Conservation (phyloP, 129 eudicot species). For the Artemisia argyi region DNA sequence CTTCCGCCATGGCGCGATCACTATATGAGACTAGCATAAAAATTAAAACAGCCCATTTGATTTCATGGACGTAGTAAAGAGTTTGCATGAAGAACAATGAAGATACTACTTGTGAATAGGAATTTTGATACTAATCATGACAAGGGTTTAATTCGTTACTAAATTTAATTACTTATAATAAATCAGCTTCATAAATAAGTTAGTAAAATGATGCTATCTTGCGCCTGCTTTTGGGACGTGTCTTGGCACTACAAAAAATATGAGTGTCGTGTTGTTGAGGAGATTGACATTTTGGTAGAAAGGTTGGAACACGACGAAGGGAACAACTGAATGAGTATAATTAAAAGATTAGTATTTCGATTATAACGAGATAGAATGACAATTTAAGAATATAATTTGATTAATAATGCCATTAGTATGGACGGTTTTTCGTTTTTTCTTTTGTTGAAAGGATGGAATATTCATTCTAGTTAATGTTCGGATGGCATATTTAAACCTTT, state of each 20-base stretch:
- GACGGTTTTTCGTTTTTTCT: slow-evolving; percentile 32
- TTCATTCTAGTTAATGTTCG: too few species aligned
- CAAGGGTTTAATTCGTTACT: slow-evolving; percentile 9
- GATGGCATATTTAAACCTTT: too few species aligned
- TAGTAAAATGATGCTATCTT: slow-evolving; percentile 4
- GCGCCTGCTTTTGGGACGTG: slow-evolving; percentile 13
- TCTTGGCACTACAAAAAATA: not conserved
- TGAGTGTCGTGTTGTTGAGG: slow-evolving; percentile 16
- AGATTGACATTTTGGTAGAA: slow-evolving; percentile 25
- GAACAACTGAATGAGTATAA: slow-evolving; percentile 1
- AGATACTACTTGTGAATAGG: not conserved
- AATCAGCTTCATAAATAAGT: slow-evolving; percentile 15
- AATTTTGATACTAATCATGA: not conserved
- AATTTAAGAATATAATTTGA: slow-evolving; percentile 7
- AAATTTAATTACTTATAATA: not conserved
- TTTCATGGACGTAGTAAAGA: not conserved
- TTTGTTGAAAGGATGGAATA: too few species aligned
- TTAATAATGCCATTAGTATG: slow-evolving; percentile 11
- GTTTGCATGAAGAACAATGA: slow-evolving; percentile 21
- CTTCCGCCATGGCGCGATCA: not conserved
- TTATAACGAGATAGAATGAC: slow-evolving; percentile 17
- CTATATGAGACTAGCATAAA: slow-evolving; percentile 7
- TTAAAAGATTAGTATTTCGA: slow-evolving; percentile 15
- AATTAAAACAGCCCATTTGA: slow-evolving; percentile 6
- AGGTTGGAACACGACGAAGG: slow-evolving; percentile 21